These are phyloP conservation scores for Neophaeococcomyces mojaviensis DNA, from an alignment of 2,329 filamentous ascomycete species.

Conservation along the genomic window DNA sequence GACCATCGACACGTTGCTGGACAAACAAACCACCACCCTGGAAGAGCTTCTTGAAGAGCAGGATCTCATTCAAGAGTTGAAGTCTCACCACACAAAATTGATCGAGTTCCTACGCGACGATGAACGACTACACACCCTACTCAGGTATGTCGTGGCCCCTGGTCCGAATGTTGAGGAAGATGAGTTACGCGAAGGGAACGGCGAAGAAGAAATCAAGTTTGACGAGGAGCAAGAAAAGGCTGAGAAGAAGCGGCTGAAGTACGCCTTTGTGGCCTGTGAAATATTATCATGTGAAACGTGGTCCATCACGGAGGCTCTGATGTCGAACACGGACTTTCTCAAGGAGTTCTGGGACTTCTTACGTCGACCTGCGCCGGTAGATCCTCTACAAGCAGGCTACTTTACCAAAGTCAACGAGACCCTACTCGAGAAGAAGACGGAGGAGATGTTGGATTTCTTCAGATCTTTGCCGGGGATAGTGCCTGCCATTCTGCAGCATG, in stretches of 20 bases:
- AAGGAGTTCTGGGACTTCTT: conserved; percentile 88
- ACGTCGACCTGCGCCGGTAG: conserved; percentile 72
- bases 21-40: conserved; percentile 87
- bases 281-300: conserved; percentile 92
- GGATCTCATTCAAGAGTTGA: conserved; percentile 93
- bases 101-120: conserved; percentile 92
- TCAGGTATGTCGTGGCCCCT: conserved; percentile 86
- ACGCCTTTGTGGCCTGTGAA: conserved; percentile 88
- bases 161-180: conserved; percentile 39
- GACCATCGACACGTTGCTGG: conserved; percentile 90
- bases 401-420: conserved; percentile 99
- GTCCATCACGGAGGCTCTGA: conserved; percentile 88
- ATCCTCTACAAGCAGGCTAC: conserved; percentile 90
- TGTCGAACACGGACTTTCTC: conserved; percentile 73
- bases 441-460: conserved; percentile 89
- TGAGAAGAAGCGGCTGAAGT: conserved; percentile 83
- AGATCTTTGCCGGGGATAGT: conserved; percentile 76
- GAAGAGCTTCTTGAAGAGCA: conserved; percentile 95
- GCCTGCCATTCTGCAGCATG: conserved; percentile 78
- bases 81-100: conserved; percentile 95
- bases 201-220: conserved; percentile 33
- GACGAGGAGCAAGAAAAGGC: conserved; percentile 56
- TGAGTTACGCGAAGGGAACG: conserved; percentile 38
- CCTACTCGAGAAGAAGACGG: conserved; percentile 95
- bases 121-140: conserved; percentile 70